Evolutionary conservation across 306 rosid species (phyloP), one percentile per base, ranked within the genome.

Genomic region (Vigna radiata): DNA sequence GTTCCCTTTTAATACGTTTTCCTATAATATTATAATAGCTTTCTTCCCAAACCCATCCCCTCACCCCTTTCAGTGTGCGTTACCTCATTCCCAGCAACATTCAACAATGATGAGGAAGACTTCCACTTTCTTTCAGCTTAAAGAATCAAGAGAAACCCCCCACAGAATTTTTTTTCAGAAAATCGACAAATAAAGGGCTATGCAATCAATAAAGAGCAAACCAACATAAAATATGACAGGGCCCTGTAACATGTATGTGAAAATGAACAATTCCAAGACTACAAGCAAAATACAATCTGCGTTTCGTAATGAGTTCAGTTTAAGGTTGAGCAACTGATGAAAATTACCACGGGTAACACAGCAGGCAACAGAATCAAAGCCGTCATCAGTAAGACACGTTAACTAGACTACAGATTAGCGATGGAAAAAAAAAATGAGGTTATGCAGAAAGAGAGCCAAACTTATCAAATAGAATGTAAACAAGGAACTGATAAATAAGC

Each of bases 81-180:
- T 19, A 43, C 16, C 48, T 74, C 31, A 47, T 25, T 71, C 69
- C 75, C 66, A 55, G 41, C 62, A 84, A 75, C 61, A 76, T 17
- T 39, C 41, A 70, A 52, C 55, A 76, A 69, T 25, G 49, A 75
- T 64, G 33, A 46, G 15, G 48, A 17, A 49, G 52, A 70, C 44
- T 41, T 65, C 31, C 66, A 36, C 43, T 46, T 58, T 68, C 72
- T 68, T 59, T 48, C 49, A 31, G 44, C 43, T 19, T 27, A 56
- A 65, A 59, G 4, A 65, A 18, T 37, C 16, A 41, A 55, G 67
- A 64, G 29, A 79, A 69, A 33, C 36, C 12, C 19, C 46, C 9
- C 54, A 19, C 36, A 55, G 25, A 46, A 37, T 11, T 10, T 33
- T 19, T 64, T 52, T 71, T 39, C 41, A 77, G 68, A 63, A 29